Percentiles rank a stretch among this genome's conserved stretches.
These are phyloP conservation scores for Suillus alpinus DNA, from an alignment of 768 basidiomycete species.

Conservation along the genomic window DNA sequence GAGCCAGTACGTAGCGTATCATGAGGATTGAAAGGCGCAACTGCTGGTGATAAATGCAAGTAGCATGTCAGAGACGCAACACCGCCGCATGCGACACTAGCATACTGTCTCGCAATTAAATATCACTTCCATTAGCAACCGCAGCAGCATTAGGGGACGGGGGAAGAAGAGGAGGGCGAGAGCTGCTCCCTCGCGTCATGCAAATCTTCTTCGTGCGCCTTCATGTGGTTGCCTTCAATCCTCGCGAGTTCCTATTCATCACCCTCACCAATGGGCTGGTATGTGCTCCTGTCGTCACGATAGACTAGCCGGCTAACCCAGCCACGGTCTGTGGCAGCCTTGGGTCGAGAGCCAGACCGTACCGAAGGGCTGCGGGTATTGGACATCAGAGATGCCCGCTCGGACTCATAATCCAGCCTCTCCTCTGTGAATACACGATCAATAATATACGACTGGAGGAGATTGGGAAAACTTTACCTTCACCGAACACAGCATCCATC, in stretches of 20 bases:
- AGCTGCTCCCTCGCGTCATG: conserved; percentile 12
- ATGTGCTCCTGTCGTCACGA: conserved; percentile 38
- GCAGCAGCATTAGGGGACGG: conserved; percentile 8
- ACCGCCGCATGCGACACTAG: conserved; percentile 7
- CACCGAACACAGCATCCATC: conserved; percentile 88
- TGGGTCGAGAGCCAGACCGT: conserved; percentile 23
- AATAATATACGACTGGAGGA: conserved; percentile 13
- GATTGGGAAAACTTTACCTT: conserved; percentile 46
- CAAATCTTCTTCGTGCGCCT: conserved; percentile 25
- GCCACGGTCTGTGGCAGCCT: conserved; percentile 26
- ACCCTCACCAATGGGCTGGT: conserved; percentile 45
- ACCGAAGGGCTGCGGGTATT: conserved; percentile 34
- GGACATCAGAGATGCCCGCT: conserved; percentile 54
- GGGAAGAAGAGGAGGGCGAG: conserved; percentile 13
- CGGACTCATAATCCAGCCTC: conserved; percentile 63
- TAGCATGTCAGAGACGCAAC: conserved; percentile 8
- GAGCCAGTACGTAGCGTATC: conserved; percentile 6
- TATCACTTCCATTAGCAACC: conserved; percentile 8
- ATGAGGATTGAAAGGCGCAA: conserved; percentile 28
- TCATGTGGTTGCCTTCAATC: conserved; percentile 38
- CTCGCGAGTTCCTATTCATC: conserved; percentile 60
- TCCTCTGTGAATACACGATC: conserved; percentile 41
- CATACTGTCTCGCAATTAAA: conserved; percentile 7
- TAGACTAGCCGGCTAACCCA: conserved; percentile 54
- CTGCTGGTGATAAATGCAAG: conserved; percentile 9